Percentiles rank a stretch among this genome's conserved stretches.
phyloP scores from a whole-genome alignment of 345 rosid genomes.

The Salix purpurea region DNA sequence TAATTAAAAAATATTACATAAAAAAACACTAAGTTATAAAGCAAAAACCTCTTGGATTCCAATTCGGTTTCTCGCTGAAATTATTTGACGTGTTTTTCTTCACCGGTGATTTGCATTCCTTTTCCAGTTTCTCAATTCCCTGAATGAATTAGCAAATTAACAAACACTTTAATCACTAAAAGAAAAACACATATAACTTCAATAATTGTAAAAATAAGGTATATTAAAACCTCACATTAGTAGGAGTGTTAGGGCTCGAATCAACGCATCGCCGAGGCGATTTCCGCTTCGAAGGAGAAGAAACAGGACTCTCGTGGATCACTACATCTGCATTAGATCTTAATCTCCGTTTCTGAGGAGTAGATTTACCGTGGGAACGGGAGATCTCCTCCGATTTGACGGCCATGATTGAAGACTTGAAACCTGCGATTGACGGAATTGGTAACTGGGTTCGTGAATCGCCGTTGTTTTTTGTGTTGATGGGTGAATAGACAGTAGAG shows the following conservation, averaged over 20 bases:
- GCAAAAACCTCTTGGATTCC: slow-evolving; percentile 68
- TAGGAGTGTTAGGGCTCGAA: slow-evolving; percentile 31
- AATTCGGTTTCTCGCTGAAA: slow-evolving; percentile 29
- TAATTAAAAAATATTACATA: background rate
- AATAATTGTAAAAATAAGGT: background rate
- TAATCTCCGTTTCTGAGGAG: slow-evolving; percentile 49
- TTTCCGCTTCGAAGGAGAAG: slow-evolving; percentile 43
- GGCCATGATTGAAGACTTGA: slow-evolving; percentile 34
- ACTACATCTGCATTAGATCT: slow-evolving; percentile 37
- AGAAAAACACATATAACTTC: background rate
- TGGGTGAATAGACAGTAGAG: background rate
- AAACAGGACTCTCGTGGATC: slow-evolving; percentile 2
- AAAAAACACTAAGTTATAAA: background rate
- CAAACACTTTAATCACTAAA: background rate
- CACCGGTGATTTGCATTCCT: slow-evolving; percentile 18
- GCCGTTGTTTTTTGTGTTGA: background rate
- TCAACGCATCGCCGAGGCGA: slow-evolving; percentile 44
- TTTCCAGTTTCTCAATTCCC: slow-evolving; percentile 16
- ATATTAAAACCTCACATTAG: slow-evolving; percentile 16
- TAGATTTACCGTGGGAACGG: slow-evolving; percentile 33
- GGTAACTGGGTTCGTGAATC: background rate
- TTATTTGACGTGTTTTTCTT: slow-evolving; percentile 18
- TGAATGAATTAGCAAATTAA: background rate
- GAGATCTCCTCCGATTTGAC: slow-evolving; percentile 23
- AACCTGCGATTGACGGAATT: slow-evolving; percentile 57